These are phyloP conservation scores for Apiotrichum gracile DNA, from an alignment of 1,284 basidiomycete genomes.

Conservation along the genomic window DNA sequence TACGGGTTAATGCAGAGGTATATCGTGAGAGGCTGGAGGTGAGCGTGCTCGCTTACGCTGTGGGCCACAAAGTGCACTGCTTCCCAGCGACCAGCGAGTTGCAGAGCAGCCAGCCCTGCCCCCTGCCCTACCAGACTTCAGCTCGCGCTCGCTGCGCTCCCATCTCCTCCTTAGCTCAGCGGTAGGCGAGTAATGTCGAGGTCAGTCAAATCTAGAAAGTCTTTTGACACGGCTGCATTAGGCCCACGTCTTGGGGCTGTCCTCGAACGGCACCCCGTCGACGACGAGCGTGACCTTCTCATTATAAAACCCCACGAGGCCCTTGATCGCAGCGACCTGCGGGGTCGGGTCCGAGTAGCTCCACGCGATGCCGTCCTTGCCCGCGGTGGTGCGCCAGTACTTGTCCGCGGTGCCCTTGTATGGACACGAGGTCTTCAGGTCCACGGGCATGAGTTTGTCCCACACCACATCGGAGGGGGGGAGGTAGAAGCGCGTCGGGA, in stretches of 20 bases:
- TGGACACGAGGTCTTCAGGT: constrained; percentile 2
- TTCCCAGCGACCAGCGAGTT: too few relatives aligned
- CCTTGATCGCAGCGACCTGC: constrained; percentile 1
- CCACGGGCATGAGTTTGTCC: background rate
- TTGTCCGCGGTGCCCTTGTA: constrained; percentile 9
- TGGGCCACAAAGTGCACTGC: too few relatives aligned
- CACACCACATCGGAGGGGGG: background rate
- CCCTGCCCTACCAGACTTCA: too few relatives aligned
- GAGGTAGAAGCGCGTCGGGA: constrained; percentile 11
- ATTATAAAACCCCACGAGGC: constrained; percentile 6
- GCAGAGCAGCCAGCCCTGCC: too few relatives aligned
- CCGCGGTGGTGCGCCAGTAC: constrained; percentile 4
- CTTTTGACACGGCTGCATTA: too few relatives aligned
- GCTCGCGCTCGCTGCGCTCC: too few relatives aligned
- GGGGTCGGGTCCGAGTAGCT: background rate
- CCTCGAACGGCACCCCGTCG: constrained; percentile 2
- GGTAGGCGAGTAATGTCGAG: too few relatives aligned
- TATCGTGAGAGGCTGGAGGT: too few relatives aligned
- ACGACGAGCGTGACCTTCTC: constrained; percentile 4
- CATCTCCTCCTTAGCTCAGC: too few relatives aligned
- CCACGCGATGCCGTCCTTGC: constrained; percentile 5
- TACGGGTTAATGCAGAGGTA: too few relatives aligned
- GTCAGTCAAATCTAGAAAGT: background rate
- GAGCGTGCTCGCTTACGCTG: too few relatives aligned
- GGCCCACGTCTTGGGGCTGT: background rate